These are phyloP conservation scores for Sonneratia caseolaris DNA, from an alignment of 345 rosid species.

Conservation along the genomic window DNA sequence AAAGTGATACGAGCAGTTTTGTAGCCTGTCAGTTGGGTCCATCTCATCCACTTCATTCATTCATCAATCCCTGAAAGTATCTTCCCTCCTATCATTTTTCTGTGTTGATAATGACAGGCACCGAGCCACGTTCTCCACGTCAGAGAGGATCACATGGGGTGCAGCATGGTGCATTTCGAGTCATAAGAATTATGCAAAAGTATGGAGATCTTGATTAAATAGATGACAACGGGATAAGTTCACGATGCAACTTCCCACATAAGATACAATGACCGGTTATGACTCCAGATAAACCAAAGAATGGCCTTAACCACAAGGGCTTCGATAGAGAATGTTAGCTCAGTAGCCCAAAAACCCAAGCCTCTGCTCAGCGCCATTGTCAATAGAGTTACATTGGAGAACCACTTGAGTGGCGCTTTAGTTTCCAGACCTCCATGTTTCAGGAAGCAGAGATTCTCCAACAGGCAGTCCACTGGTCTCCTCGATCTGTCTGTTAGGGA, in stretches of 20 bases:
- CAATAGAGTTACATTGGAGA: not conserved
- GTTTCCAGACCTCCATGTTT: not conserved
- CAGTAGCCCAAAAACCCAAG: not conserved
- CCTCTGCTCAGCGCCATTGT: not conserved
- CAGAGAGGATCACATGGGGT: no score
- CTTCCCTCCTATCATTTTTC: not conserved
- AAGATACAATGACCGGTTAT: not conserved
- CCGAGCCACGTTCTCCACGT: no score
- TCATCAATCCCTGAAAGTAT: not conserved
- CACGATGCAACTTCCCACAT: not conserved
- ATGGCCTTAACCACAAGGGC: not conserved
- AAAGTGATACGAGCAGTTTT: not conserved
- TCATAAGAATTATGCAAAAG: not conserved
- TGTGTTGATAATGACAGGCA: no score
- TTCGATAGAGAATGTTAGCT: not conserved
- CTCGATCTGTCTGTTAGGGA: not conserved
- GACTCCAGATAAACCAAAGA: not conserved
- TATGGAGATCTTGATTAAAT: not conserved
- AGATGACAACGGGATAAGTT: not conserved
- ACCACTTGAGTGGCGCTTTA: not conserved
- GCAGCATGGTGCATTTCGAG: no score
- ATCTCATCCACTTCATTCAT: not conserved
- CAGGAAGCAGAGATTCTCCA: not conserved
- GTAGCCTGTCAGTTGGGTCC: not conserved
- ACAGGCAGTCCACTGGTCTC: slow-evolving; percentile 1